Percentiles rank a stretch among this genome's conserved stretches.
Conservation (phyloP, 345 rosid genomes). For the Pseudoturritis turrita region DNA sequence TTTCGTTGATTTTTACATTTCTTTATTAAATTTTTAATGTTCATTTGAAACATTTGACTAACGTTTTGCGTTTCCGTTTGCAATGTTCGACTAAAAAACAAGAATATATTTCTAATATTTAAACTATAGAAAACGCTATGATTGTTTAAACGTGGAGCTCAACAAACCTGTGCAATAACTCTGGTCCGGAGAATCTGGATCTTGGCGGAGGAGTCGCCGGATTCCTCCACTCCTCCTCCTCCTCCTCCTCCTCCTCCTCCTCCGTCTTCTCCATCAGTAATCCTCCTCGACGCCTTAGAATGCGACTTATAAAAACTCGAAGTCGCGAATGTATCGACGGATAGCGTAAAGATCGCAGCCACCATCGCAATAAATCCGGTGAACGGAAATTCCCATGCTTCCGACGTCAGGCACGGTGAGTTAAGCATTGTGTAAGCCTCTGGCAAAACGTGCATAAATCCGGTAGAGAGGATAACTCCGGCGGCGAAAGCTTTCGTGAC, state of each 20-base stretch:
- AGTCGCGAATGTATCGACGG: constrained; percentile 40
- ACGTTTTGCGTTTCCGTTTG: neutral
- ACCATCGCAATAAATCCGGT: constrained; percentile 45
- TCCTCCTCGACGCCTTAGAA: constrained; percentile 7
- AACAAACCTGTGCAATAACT: constrained; percentile 47
- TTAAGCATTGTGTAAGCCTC: constrained; percentile 39
- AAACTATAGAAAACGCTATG: neutral
- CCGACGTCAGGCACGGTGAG: constrained; percentile 33
- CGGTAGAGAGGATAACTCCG: constrained; percentile 49
- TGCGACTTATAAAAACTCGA: constrained; percentile 40
- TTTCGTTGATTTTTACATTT: neutral
- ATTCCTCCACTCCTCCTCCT: too few relatives aligned
- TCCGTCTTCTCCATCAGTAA: constrained; percentile 10
- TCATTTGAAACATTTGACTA: neutral
- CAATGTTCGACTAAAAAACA: neutral
- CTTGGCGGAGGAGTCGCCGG: constrained; percentile 7
- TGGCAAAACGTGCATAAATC: constrained; percentile 42
- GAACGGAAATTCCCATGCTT: constrained; percentile 47
- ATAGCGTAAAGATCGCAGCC: constrained; percentile 40
- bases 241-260: constrained; percentile 3
- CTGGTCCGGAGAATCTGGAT: constrained; percentile 38
- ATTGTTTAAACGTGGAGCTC: neutral
- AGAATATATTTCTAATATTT: neutral
- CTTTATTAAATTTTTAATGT: neutral
- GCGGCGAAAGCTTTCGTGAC: constrained; percentile 46